Percentiles rank a stretch among this genome's conserved stretches.
Evolutionary conservation across 164 flowering plant genomes (phyloP).

Genomic region (Annona squamosa): DNA sequence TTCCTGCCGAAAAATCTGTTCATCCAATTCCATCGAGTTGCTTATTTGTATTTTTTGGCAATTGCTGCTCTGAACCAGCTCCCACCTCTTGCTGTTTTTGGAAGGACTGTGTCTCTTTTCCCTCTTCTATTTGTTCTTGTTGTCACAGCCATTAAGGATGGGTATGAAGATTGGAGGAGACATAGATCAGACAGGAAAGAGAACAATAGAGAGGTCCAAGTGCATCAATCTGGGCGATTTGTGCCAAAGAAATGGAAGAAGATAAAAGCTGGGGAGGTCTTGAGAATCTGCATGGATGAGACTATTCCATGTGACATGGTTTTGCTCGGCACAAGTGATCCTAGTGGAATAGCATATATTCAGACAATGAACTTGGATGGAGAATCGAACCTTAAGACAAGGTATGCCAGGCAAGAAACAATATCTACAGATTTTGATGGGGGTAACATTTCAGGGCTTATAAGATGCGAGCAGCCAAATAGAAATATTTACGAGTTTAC

Average conservation of each 20-base stretch:
- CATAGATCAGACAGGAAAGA: constrained; percentile 83
- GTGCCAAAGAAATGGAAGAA: constrained; percentile 60
- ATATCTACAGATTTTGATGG: constrained; percentile 39
- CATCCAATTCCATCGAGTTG: constrained; percentile 88
- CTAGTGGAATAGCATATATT: constrained; percentile 80
- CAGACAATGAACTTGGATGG: constrained; percentile 96
- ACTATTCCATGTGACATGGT: constrained; percentile 92
- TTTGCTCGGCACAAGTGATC: constrained; percentile 74
- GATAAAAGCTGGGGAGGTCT: constrained; percentile 72
- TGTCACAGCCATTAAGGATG: constrained; percentile 92
- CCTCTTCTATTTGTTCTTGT: constrained; percentile 83
- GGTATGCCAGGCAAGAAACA: constrained; percentile 91
- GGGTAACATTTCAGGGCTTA: constrained; percentile 45
- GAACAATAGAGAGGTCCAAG: constrained; percentile 65
- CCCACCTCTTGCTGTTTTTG: constrained; percentile 95
- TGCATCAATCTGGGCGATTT: constrained; percentile 52
- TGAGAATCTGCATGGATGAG: constrained; percentile 62
- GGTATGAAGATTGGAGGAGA: constrained; percentile 93
- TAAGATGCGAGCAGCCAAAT: constrained; percentile 86
- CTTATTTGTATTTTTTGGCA: constrained; percentile 78
- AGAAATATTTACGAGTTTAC: constrained; percentile 88
- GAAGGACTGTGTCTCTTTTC: constrained; percentile 86
- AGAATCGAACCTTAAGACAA: constrained; percentile 85
- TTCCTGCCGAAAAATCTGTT: constrained; percentile 89
- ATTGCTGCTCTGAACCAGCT: constrained; percentile 94